These are phyloP conservation scores for Botrytis tulipae DNA, from an alignment of 2,329 filamentous ascomycete genomes.

Conservation along the genomic window DNA sequence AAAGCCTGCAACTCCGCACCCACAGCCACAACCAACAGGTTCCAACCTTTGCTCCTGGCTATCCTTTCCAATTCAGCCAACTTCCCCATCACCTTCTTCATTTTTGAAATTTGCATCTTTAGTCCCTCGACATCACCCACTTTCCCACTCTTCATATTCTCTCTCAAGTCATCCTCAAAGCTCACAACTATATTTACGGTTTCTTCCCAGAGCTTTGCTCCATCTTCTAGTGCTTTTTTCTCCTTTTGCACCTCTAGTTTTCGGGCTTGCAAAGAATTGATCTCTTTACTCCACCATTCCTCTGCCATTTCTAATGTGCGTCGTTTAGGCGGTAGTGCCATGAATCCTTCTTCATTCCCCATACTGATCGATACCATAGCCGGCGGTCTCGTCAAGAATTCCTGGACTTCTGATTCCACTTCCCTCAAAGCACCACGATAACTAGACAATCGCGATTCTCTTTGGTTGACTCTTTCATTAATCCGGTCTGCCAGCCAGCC, in stretches of 20 bases:
- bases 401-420: slow-evolving; percentile 60
- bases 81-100: slow-evolving; percentile 54
- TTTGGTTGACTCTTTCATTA: slow-evolving; percentile 59
- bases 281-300: slow-evolving; percentile 67
- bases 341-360: slow-evolving; percentile 46
- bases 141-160: slow-evolving; percentile 48
- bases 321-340: slow-evolving; percentile 60
- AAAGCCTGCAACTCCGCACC: slow-evolving; percentile 72
- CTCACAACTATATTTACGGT: slow-evolving; percentile 57
- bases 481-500: slow-evolving; percentile 59
- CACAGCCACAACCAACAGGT: slow-evolving; percentile 70
- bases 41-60: slow-evolving; percentile 66
- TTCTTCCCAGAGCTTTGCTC: slow-evolving; percentile 64
- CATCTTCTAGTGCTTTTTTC: slow-evolving; percentile 63
- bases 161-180: slow-evolving; percentile 64
- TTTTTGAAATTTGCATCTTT: slow-evolving; percentile 50
- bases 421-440: slow-evolving; percentile 66
- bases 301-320: slow-evolving; percentile 69
- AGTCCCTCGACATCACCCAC: slow-evolving; percentile 44
- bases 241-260: slow-evolving; percentile 60
- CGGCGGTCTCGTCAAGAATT: slow-evolving; percentile 58
- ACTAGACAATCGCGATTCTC: slow-evolving; percentile 70
- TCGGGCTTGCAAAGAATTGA: slow-evolving; percentile 53
- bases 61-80: slow-evolving; percentile 54
- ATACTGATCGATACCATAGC: slow-evolving; percentile 31